Evolutionary conservation across 768 basidiomycete genomes (phyloP), one percentile per base, ranked within the genome.

Genomic region (Trametopsis cervina): DNA sequence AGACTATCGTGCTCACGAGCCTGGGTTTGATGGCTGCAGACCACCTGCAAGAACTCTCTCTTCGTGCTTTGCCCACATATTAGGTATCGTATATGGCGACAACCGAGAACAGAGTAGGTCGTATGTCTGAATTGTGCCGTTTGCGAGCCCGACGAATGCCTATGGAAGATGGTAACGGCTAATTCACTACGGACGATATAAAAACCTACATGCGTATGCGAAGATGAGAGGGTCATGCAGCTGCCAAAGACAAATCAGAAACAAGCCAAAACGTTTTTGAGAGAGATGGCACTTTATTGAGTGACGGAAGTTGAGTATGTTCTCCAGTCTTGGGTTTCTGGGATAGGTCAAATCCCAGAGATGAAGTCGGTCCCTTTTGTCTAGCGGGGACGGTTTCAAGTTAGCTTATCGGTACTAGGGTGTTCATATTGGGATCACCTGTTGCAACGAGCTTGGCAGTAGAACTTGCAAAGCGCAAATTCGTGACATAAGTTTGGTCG

Each of bases 31-130:
- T 45, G 64, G 41, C 56, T 64, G 69, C 62, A 67, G 66, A 21
- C 71, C 73, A 42, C 63, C 68, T 0, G 67, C 61, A 40, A 61
- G 56, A 58, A 69, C 63, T 67, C 76, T 76, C 50, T 83, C 75
- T 61, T 87, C 80, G 55, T 88, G 82, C 24, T 78, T 55, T 18
- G 69, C 70, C 92, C 90, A 94, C 56, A 85, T 67, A 57, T 91
- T 90, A 2, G 83, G 81, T 26, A 88, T 75, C 15, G 67, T 71
- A 56, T 85, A 89, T 10, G 74, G 70, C 0, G 88, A 87, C 50
- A 83, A 72, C 17, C 76, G 69, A 13, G 78, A 69, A 50, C 86
- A 83, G 11, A 77, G 67, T n/a, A 92, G 56, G 60, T 93, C 90
- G 59, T 83, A 92, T 2, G 84, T 82, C 54, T 77, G 76, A 52